Percentiles rank a stretch among this genome's conserved stretches.
Evolutionary conservation across 768 basidiomycete genomes (phyloP).

Genomic region (Amanita rubescens): DNA sequence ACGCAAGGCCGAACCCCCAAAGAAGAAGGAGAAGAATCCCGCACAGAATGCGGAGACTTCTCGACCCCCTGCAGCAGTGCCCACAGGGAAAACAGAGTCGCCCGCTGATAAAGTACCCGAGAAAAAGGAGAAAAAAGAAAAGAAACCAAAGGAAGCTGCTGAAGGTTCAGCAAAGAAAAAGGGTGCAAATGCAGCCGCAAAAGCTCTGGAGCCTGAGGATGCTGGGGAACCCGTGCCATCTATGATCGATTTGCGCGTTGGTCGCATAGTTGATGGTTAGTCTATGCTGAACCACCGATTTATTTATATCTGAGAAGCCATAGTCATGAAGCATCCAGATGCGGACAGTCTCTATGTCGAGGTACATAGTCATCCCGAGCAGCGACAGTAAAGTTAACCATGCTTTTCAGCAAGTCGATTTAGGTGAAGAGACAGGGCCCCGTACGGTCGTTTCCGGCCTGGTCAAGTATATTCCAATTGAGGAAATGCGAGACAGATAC

Average conservation of each 20-base stretch:
- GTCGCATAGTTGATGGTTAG: slow-evolving; percentile 85
- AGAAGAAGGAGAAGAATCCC: slow-evolving; percentile 68
- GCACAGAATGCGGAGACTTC: slow-evolving; percentile 23
- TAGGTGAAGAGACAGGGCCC: slow-evolving; percentile 92
- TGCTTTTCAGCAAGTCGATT: slow-evolving; percentile 74
- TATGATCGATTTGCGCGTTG: slow-evolving; percentile 96
- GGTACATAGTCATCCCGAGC: slow-evolving; percentile 28
- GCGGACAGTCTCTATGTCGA: slow-evolving; percentile 97
- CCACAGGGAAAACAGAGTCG: slow-evolving; percentile 17
- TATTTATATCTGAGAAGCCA: background rate
- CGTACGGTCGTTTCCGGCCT: slow-evolving; percentile 95
- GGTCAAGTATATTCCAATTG: slow-evolving; percentile 94
- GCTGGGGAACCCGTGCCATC: slow-evolving; percentile 82
- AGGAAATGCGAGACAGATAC: slow-evolving; percentile 80
- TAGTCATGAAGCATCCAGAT: slow-evolving; percentile 94
- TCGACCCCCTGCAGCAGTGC: slow-evolving; percentile 17
- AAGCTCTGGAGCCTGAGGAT: slow-evolving; percentile 50
- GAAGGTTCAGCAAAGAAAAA: slow-evolving; percentile 32
- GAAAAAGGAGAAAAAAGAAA: slow-evolving; percentile 40
- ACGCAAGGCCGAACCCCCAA: slow-evolving; percentile 62
- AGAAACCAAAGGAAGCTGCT: slow-evolving; percentile 39
- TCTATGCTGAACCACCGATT: slow-evolving; percentile 2
- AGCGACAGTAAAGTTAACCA: slow-evolving; percentile 2
- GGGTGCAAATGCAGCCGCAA: slow-evolving; percentile 31
- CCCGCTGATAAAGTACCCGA: slow-evolving; percentile 18